phyloP scores from a whole-genome alignment of 2,329 filamentous ascomycete genomes.

The Chaetomiaceae sp. region DNA sequence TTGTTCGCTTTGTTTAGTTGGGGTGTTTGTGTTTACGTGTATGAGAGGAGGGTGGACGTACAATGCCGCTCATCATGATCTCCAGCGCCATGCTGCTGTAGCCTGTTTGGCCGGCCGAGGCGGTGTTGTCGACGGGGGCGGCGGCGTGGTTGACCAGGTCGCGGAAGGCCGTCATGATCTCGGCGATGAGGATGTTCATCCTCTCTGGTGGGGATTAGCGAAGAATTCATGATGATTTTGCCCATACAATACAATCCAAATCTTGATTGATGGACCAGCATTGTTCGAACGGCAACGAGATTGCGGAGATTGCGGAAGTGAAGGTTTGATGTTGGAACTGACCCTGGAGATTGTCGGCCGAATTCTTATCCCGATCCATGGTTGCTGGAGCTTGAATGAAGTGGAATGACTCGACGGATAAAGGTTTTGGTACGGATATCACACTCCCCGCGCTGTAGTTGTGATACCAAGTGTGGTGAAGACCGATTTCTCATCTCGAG shows the following conservation, averaged over 20 bases:
- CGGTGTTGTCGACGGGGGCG: slow-evolving; percentile 31
- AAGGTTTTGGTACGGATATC: too few species aligned
- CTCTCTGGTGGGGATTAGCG: slow-evolving; percentile 34
- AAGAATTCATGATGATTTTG: background rate
- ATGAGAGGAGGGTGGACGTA: slow-evolving; percentile 26
- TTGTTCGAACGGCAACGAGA: too few species aligned
- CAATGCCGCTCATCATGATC: slow-evolving; percentile 34
- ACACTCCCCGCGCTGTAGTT: too few species aligned
- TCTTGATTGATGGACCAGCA: too few species aligned
- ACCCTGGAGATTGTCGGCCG: slow-evolving; percentile 10
- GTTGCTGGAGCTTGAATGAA: background rate
- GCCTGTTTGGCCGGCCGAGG: slow-evolving; percentile 35
- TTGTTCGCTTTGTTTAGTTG: background rate
- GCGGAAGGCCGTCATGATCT: slow-evolving; percentile 41
- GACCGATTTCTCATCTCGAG: too few species aligned
- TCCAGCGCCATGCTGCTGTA: slow-evolving; percentile 39
- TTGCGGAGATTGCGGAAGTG: too few species aligned
- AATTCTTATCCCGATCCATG: slow-evolving; percentile 9
- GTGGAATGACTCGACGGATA: too few species aligned
- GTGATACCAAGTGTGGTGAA: too few species aligned
- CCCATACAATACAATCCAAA: too few species aligned
- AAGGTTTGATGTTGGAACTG: background rate
- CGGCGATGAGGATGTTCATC: slow-evolving; percentile 41
- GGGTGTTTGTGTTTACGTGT: too few species aligned
- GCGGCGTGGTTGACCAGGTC: slow-evolving; percentile 39